These are phyloP conservation scores for Podaxis sp. DNA, from an alignment of 768 basidiomycete genomes.

Conservation along the genomic window DNA sequence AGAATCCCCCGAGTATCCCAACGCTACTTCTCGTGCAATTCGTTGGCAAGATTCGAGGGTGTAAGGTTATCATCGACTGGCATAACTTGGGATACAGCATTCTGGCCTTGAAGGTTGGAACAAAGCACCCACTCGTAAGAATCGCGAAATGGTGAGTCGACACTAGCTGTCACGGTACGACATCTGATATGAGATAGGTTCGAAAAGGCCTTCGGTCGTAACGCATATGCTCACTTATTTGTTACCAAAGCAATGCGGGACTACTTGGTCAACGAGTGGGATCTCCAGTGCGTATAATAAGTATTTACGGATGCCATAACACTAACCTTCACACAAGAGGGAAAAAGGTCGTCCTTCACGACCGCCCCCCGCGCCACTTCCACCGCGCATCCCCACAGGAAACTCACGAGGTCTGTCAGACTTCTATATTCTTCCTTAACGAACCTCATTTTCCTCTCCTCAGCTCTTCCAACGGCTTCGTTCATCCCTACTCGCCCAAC, in stretches of 20 bases:
- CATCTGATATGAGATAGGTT: constrained; percentile 53
- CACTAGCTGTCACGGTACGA: background rate
- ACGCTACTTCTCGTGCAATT: constrained; percentile 86
- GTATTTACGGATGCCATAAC: background rate
- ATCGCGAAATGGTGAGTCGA: constrained; percentile 69
- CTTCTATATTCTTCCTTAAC: background rate
- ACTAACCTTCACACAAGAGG: constrained; percentile 51
- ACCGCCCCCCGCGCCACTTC: constrained; percentile 88
- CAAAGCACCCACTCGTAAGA: constrained; percentile 64
- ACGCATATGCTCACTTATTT: constrained; percentile 88
- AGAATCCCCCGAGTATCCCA: constrained; percentile 98
- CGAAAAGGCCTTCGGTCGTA: constrained; percentile 75
- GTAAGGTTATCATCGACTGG: constrained; percentile 97
- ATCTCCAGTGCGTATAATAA: constrained; percentile 58
- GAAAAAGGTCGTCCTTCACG: constrained; percentile 75
- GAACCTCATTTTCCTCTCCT: constrained; percentile 2
- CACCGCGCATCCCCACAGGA: constrained; percentile 68
- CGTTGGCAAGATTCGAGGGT: constrained; percentile 63
- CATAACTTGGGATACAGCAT: constrained; percentile 97
- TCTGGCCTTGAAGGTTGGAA: constrained; percentile 78
- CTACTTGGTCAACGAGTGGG: constrained; percentile 68
- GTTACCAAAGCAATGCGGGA: constrained; percentile 89
- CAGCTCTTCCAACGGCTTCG: constrained; percentile 55
- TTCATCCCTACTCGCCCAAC: constrained; percentile 31
- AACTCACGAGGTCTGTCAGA: constrained; percentile 64